Evolutionary conservation across 1,284 basidiomycete species (phyloP).

Genomic region (Peniophora sp.): DNA sequence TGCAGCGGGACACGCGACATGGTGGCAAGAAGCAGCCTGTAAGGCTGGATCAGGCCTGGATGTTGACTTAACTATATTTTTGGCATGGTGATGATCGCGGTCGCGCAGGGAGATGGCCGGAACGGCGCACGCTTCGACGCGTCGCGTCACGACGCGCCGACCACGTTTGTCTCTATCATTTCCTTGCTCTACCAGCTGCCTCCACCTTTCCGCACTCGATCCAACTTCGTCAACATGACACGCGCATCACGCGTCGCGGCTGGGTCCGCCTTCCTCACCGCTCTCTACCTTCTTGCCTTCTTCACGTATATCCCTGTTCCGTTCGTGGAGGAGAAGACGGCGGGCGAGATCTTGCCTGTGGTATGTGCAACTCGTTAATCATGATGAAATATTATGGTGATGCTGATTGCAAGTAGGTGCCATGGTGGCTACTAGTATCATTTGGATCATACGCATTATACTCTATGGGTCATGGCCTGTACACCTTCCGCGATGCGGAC

Average conservation of each 20-base stretch:
- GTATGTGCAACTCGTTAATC: slow-evolving; percentile 18
- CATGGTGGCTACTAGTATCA: slow-evolving; percentile 43
- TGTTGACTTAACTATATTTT: background rate
- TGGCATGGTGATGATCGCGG: too few relatives aligned
- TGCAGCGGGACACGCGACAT: slow-evolving; percentile 11
- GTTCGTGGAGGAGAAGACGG: slow-evolving; percentile 24
- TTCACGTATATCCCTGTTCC: slow-evolving; percentile 32
- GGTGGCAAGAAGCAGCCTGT: background rate
- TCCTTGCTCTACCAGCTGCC: background rate
- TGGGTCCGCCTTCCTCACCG: slow-evolving; percentile 22
- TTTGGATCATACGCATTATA: slow-evolving; percentile 43
- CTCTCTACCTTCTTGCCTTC: slow-evolving; percentile 32
- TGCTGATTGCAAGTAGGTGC: slow-evolving; percentile 29
- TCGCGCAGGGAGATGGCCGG: too few relatives aligned
- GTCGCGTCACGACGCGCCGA: background rate
- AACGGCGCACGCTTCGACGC: background rate
- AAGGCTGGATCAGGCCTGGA: background rate
- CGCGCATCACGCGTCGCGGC: slow-evolving; percentile 32
- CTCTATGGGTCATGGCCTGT: slow-evolving; percentile 39
- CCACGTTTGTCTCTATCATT: background rate
- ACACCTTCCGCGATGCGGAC: slow-evolving; percentile 43
- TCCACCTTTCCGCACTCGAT: background rate
- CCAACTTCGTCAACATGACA: slow-evolving; percentile 19
- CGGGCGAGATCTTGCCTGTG: slow-evolving; percentile 34
- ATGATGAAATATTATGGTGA: too few relatives aligned